Conservation (phyloP, 805 yeast genomes). For the Debaryomyces castellii region DNA sequence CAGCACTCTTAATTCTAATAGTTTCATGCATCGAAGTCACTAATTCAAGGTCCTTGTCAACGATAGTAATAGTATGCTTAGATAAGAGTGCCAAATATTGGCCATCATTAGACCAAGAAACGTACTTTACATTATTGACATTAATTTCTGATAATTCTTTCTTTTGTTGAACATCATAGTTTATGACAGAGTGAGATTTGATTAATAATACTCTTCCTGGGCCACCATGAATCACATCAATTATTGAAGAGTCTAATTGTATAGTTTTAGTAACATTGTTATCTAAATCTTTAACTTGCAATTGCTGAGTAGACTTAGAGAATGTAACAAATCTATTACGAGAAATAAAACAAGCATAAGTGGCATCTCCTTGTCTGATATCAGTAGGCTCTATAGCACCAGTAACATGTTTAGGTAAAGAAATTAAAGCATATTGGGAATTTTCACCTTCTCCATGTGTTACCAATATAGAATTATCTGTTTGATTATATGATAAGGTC, state of each 20-base stretch:
- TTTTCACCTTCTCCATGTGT: conserved; percentile 72
- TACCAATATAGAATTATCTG: conserved; percentile 82
- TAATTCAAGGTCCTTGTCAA: conserved; percentile 71
- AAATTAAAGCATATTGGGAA: conserved; percentile 69
- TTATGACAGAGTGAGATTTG: conserved; percentile 68
- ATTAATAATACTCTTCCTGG: conserved; percentile 82
- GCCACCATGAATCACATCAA: conserved; percentile 73
- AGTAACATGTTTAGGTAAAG: conserved; percentile 80
- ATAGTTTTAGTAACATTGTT: conserved; percentile 81
- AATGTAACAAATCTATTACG: conserved; percentile 92
- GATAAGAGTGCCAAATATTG: conserved; percentile 83
- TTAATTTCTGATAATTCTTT: conserved; percentile 67
- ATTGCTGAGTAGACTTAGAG: conserved; percentile 57
- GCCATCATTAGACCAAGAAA: conserved; percentile 84
- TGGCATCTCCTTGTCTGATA: conserved; percentile 75
- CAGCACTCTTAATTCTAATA: conserved; percentile 92
- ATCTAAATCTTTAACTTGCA: conserved; percentile 80
- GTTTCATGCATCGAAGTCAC: conserved; percentile 92
- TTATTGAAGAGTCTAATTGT: conserved; percentile 63
- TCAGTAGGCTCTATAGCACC: conserved; percentile 95
- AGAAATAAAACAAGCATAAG: conserved; percentile 86
- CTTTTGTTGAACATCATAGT: conserved; percentile 91
- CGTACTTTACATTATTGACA: conserved; percentile 82
- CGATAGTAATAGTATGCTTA: conserved; percentile 90
- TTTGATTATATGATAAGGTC: conserved; percentile 85